Percentiles rank a stretch among this genome's conserved stretches.
Conservation (phyloP, 2,329 filamentous ascomycete genomes). For the Exophiala bonariae region DNA sequence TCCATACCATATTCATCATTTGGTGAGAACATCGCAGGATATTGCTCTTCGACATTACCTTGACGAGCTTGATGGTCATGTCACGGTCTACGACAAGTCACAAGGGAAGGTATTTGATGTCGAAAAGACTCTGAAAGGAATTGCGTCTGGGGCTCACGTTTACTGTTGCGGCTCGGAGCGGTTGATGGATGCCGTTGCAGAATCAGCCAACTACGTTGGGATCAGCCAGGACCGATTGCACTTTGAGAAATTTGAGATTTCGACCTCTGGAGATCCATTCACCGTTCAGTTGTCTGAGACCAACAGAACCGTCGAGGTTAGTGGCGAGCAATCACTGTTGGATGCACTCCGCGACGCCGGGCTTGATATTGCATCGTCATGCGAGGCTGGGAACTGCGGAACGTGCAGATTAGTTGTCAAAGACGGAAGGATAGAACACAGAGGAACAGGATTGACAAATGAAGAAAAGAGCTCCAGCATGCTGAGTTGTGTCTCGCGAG, state of each 20-base stretch:
- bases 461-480: slow-evolving; percentile 11
- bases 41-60: slow-evolving; percentile 8
- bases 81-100: slow-evolving; percentile 17
- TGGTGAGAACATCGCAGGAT: slow-evolving; percentile 7
- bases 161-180: slow-evolving; percentile 14
- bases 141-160: slow-evolving; percentile 6
- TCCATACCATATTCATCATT: slow-evolving; percentile 8
- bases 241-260: slow-evolving; percentile 14
- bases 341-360: slow-evolving; percentile 13
- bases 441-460: slow-evolving; percentile 14
- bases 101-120: slow-evolving; percentile 5
- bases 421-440: slow-evolving; percentile 10
- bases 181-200: slow-evolving; percentile 4
- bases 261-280: slow-evolving; percentile 14
- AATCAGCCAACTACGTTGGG: slow-evolving; percentile 4
- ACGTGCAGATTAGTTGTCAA: slow-evolving; percentile 15
- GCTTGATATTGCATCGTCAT: slow-evolving; percentile 14
- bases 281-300: slow-evolving; percentile 9
- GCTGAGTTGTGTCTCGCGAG: slow-evolving; percentile 19
- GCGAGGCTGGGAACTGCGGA: slow-evolving; percentile 17
- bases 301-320: slow-evolving; percentile 4
- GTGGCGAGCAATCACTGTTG: slow-evolving; percentile 12
- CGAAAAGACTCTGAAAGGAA: slow-evolving; percentile 1
- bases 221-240: slow-evolving; percentile 8
- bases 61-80: not conserved